Evolutionary conservation across 352 stramenopile species (phyloP).

Genomic region (Elongisporangium prolatum): DNA sequence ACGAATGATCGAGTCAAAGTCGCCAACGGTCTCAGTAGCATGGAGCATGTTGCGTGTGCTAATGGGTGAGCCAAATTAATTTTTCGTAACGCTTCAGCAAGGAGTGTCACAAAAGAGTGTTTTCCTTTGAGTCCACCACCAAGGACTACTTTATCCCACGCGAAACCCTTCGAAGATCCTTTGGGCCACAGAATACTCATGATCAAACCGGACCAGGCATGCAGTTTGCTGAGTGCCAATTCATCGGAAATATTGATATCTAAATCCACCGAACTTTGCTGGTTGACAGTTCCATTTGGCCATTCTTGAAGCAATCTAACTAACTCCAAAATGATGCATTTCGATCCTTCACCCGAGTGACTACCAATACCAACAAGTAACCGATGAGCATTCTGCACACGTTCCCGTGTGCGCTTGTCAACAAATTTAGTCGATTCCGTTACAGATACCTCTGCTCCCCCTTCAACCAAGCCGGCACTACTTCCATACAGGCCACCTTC

Average conservation of each 20-base stretch:
- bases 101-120: slow-evolving; percentile 69
- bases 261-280: slow-evolving; percentile 4
- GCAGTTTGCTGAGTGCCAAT: slow-evolving; percentile 62
- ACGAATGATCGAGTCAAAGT: slow-evolving; percentile 81
- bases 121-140: slow-evolving; percentile 62
- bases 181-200: slow-evolving; percentile 88
- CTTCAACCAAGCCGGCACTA: slow-evolving; percentile 13
- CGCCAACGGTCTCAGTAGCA: slow-evolving; percentile 75
- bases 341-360: slow-evolving; percentile 73
- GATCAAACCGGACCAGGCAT: slow-evolving; percentile 80
- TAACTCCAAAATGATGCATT: slow-evolving; percentile 71
- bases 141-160: slow-evolving; percentile 77
- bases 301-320: slow-evolving; percentile 66
- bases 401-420: slow-evolving; percentile 34
- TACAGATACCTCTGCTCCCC: slow-evolving; percentile 26
- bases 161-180: slow-evolving; percentile 66
- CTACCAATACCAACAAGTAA: slow-evolving; percentile 61
- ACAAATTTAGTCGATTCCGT: slow-evolving; percentile 34
- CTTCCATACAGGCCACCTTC: slow-evolving; percentile 45
- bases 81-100: slow-evolving; percentile 74
- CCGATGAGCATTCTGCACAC: slow-evolving; percentile 62
- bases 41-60: slow-evolving; percentile 66
- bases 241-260: slow-evolving; percentile 61
- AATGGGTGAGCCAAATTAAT: slow-evolving; percentile 75
- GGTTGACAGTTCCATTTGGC: slow-evolving; percentile 17